phyloP scores from a whole-genome alignment of 75 land plant species.

The Selaginella moellendorffii region DNA sequence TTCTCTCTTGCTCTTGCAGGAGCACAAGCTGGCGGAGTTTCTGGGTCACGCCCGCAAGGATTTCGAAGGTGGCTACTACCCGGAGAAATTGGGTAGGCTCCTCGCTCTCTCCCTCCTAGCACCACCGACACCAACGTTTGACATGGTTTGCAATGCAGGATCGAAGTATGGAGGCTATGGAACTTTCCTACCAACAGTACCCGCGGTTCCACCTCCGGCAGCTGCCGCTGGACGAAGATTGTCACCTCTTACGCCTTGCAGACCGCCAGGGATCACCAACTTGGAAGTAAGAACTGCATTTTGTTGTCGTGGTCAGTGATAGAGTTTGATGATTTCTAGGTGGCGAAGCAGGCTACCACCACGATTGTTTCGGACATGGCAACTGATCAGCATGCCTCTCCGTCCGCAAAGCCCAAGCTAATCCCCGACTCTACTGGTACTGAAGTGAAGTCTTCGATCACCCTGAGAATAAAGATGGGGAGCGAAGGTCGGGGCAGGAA shows the following conservation, averaged over 20 bases:
- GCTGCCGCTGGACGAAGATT: neutral
- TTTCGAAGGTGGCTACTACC: conserved; percentile 62
- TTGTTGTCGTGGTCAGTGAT: neutral
- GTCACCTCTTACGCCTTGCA: too few relatives aligned
- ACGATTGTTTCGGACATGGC: too few relatives aligned
- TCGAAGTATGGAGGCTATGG: conserved; percentile 84
- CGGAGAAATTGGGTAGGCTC: conserved; percentile 61
- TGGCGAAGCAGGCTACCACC: neutral
- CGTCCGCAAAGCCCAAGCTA: too few relatives aligned
- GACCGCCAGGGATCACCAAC: neutral
- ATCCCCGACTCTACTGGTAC: too few relatives aligned
- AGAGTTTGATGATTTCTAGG: neutral
- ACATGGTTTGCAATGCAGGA: conserved; percentile 29
- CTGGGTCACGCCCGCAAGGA: conserved; percentile 67
- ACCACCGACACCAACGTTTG: neutral
- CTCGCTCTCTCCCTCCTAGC: neutral
- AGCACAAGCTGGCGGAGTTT: conserved; percentile 39
- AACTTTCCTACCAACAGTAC: conserved; percentile 52
- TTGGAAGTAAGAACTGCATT: neutral
- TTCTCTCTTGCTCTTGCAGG: conserved; percentile 25
- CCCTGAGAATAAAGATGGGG: conserved; percentile 50
- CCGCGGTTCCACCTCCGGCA: neutral
- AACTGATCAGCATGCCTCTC: too few relatives aligned
- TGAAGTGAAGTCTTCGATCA: conserved; percentile 12
- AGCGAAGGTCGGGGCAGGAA: conserved; percentile 35